These are phyloP conservation scores for Phanerochaete sordida DNA, from an alignment of 768 basidiomycete genomes.

Conservation along the genomic window DNA sequence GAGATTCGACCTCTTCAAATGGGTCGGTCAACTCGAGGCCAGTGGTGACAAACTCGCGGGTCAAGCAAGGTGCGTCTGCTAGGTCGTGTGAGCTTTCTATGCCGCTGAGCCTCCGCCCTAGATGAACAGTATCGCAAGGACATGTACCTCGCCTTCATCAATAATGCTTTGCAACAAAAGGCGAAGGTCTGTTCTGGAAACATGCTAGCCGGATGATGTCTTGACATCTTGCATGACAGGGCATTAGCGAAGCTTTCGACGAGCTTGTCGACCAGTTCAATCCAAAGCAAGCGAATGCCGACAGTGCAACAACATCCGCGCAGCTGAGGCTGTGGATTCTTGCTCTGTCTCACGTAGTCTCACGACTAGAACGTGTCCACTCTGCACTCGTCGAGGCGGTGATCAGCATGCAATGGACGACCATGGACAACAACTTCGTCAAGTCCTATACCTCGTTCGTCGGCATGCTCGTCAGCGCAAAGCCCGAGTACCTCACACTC, in stretches of 20 bases:
- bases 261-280: slow-evolving; percentile 89
- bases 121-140: slow-evolving; percentile 75
- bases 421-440: slow-evolving; percentile 81
- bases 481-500: slow-evolving; percentile 86
- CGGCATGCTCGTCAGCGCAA: slow-evolving; percentile 86
- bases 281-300: slow-evolving; percentile 35
- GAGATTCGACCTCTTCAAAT: slow-evolving; percentile 20
- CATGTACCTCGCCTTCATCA: slow-evolving; percentile 82
- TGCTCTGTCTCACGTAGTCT: slow-evolving; percentile 89
- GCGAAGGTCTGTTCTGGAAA: slow-evolving; percentile 45
- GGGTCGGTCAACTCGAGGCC: slow-evolving; percentile 39
- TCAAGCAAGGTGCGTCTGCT: slow-evolving; percentile 48
- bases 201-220: slow-evolving; percentile 13
- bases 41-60: slow-evolving; percentile 74
- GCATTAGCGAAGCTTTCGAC: slow-evolving; percentile 73
- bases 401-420: slow-evolving; percentile 87
- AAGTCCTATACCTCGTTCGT: slow-evolving; percentile 87
- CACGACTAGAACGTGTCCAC: slow-evolving; percentile 81
- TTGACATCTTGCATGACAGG: slow-evolving; percentile 41
- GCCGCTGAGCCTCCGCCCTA: background rate
- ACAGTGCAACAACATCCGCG: slow-evolving; percentile 33
- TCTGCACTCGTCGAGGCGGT: slow-evolving; percentile 81
- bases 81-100: background rate
- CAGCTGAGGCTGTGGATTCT: slow-evolving; percentile 80
- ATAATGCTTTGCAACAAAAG: slow-evolving; percentile 77